Evolutionary conservation across 1,284 basidiomycete species (phyloP).

Genomic region (Leccinum subrobustum): DNA sequence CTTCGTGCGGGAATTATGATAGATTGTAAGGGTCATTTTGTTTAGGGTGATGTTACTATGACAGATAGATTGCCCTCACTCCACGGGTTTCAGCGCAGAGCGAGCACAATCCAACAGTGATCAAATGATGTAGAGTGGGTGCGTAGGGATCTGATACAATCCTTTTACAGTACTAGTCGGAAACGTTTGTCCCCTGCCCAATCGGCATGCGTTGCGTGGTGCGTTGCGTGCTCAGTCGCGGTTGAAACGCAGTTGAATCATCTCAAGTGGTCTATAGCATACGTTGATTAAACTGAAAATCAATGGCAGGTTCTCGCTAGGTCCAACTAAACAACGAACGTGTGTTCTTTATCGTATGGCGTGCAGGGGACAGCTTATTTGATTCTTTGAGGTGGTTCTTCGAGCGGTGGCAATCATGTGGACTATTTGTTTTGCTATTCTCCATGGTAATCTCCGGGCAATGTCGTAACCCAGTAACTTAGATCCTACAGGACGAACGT

Average conservation of each 20-base stretch:
- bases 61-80: not conserved
- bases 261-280: not conserved
- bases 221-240: not conserved
- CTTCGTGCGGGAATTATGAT: not conserved
- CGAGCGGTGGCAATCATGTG: not conserved
- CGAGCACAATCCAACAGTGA: not conserved
- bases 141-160: too few species aligned
- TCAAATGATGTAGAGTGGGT: not conserved
- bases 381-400: not conserved
- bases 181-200: slow-evolving; percentile 23
- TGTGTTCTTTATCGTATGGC: not conserved
- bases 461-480: slow-evolving; percentile 2
- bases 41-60: not conserved
- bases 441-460: slow-evolving; percentile 15
- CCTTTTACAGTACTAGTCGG: not conserved
- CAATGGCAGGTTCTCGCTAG: not conserved
- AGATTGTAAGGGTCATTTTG: not conserved
- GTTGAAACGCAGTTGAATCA: not conserved
- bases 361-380: not conserved
- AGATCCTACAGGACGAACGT: slow-evolving; percentile 16
- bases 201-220: not conserved
- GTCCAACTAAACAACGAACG: not conserved
- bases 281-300: not conserved
- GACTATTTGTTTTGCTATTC: not conserved
- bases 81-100: not conserved